Evolutionary conservation across 2,329 filamentous ascomycete genomes (phyloP).

Genomic region (Sphaerulina musiva): DNA sequence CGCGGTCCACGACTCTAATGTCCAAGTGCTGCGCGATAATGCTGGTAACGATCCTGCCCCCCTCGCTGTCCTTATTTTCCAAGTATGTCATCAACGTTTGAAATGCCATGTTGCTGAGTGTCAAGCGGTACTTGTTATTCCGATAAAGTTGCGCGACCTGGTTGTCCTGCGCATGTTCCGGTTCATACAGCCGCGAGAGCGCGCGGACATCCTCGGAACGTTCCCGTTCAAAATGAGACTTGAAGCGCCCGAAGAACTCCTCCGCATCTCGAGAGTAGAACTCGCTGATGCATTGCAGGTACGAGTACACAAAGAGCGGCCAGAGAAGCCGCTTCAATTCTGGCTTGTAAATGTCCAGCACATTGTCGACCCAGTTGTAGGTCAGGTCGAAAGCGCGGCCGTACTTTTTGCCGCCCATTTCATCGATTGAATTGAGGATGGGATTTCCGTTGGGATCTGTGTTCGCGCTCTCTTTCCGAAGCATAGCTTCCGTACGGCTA

Average conservation of each 20-base stretch:
- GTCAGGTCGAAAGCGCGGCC: conserved; percentile 55
- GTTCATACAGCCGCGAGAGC: conserved; percentile 66
- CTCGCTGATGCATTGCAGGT: conserved; percentile 68
- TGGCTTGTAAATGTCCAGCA: conserved; percentile 90
- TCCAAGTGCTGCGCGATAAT: conserved; percentile 60
- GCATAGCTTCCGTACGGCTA: conserved; percentile 82
- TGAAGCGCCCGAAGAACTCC: conserved; percentile 64
- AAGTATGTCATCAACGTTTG: conserved; percentile 80
- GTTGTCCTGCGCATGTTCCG: conserved; percentile 73
- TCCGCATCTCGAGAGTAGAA: conserved; percentile 67
- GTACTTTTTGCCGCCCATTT: conserved; percentile 69
- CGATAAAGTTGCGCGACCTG: conserved; percentile 72
- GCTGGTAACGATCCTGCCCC: conserved; percentile 69
- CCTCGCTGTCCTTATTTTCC: conserved; percentile 75
- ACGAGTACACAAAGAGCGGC: conserved; percentile 92
- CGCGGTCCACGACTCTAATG: conserved; percentile 54
- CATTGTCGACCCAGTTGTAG: conserved; percentile 74
- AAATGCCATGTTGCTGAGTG: conserved; percentile 78
- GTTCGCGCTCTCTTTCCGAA: conserved; percentile 81
- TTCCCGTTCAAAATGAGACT: conserved; percentile 63
- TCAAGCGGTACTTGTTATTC: conserved; percentile 80
- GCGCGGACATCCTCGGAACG: conserved; percentile 74
- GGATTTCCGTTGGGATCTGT: conserved; percentile 75
- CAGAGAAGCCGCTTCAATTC: conserved; percentile 83
- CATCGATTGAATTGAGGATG: conserved; percentile 58